These are phyloP conservation scores for Aspergillus sergii DNA, from an alignment of 2,329 filamentous ascomycete species.

Conservation along the genomic window DNA sequence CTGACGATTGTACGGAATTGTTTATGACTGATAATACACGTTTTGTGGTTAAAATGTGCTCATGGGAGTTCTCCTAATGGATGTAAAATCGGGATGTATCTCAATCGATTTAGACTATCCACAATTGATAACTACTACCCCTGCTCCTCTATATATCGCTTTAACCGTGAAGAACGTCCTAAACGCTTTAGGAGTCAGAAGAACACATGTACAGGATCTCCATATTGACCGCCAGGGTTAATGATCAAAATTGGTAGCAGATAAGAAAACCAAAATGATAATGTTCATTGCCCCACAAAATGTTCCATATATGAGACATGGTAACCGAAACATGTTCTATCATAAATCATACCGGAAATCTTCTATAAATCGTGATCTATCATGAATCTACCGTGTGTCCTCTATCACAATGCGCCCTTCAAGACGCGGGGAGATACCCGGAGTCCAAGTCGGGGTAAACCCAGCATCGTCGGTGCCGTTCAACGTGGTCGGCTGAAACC, in stretches of 20 bases:
- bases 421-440: slow-evolving; percentile 73
- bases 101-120: not conserved
- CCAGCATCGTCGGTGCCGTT: slow-evolving; percentile 59
- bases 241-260: not conserved
- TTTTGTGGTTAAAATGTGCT: not conserved
- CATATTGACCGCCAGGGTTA: not conserved
- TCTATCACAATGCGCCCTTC: slow-evolving; percentile 70
- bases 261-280: not conserved
- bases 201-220: not conserved
- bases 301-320: not conserved
- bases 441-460: slow-evolving; percentile 72
- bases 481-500: slow-evolving; percentile 54
- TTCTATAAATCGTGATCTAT: not conserved
- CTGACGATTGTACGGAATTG: not conserved
- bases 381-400: slow-evolving; percentile 1
- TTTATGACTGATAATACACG: not conserved
- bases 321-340: not conserved
- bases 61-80: not conserved
- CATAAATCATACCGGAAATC: slow-evolving; percentile 2
- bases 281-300: not conserved
- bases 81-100: not conserved
- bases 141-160: not conserved
- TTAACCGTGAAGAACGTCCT: not conserved
- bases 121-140: not conserved
- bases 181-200: not conserved